Evolutionary conservation across 2,329 filamentous ascomycete species (phyloP).

Genomic region (Alternaria angustiovoidea): DNA sequence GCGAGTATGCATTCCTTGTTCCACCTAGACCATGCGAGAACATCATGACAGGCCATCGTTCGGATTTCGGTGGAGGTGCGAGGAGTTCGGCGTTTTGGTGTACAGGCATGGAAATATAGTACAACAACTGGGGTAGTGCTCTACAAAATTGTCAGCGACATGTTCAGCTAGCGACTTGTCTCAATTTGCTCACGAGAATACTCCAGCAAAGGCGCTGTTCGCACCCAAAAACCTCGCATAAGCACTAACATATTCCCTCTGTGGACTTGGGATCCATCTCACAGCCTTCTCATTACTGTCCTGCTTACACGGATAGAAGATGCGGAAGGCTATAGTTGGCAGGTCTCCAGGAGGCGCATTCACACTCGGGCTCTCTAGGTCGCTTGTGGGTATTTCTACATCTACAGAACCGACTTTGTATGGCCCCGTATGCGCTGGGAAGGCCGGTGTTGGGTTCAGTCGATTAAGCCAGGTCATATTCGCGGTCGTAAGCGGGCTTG

Average conservation of each 20-base stretch:
- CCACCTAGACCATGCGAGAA: constrained; percentile 89
- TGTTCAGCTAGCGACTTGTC: not conserved
- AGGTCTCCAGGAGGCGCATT: constrained; percentile 62
- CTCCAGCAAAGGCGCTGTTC: constrained; percentile 57
- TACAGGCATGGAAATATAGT: constrained; percentile 77
- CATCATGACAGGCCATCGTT: constrained; percentile 80
- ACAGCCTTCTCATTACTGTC: constrained; percentile 63
- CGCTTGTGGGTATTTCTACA: constrained; percentile 75
- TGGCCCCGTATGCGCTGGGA: constrained; percentile 78
- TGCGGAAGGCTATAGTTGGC: constrained; percentile 78
- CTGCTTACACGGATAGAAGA: constrained; percentile 73
- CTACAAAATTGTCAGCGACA: constrained; percentile 48
- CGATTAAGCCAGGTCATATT: constrained; percentile 54
- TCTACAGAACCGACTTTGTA: constrained; percentile 82
- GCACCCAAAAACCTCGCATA: constrained; percentile 80
- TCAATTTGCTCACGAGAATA: constrained; percentile 48
- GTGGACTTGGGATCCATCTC: constrained; percentile 80
- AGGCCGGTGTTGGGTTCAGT: constrained; percentile 73
- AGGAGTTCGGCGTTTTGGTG: constrained; percentile 74
- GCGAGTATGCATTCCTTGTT: constrained; percentile 84
- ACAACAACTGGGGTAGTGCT: constrained; percentile 73
- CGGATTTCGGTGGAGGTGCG: constrained; percentile 54
- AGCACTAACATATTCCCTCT: constrained; percentile 75
- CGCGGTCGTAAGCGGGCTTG: constrained; percentile 15
- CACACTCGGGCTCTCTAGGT: constrained; percentile 59